phyloP scores from a whole-genome alignment of 2,329 filamentous ascomycete species.

The Niveomyces coronatus region DNA sequence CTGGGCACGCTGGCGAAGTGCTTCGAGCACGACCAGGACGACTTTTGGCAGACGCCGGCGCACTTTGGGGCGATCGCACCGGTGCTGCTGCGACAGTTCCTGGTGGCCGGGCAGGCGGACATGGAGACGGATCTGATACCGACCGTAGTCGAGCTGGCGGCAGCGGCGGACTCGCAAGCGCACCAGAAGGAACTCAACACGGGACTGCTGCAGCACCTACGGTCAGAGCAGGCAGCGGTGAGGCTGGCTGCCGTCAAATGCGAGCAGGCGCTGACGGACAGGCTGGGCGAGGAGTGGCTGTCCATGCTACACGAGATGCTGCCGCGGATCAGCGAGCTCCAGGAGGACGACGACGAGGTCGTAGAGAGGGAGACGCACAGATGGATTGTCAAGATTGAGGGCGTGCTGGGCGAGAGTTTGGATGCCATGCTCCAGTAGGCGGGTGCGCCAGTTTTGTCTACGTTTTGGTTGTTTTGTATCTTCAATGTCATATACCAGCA shows the following conservation, averaged over 20 bases:
- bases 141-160: slow-evolving; percentile 68
- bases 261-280: slow-evolving; percentile 68
- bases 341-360: slow-evolving; percentile 91
- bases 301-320: slow-evolving; percentile 88
- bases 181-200: slow-evolving; percentile 87
- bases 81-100: slow-evolving; percentile 59
- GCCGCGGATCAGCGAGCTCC: slow-evolving; percentile 87
- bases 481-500: neutral
- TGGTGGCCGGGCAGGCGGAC: slow-evolving; percentile 34
- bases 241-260: slow-evolving; percentile 74
- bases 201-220: slow-evolving; percentile 65
- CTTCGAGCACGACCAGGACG: slow-evolving; percentile 85
- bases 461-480: neutral
- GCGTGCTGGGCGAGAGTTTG: slow-evolving; percentile 77
- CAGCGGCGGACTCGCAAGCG: slow-evolving; percentile 71
- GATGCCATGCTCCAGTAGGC: slow-evolving; percentile 79
- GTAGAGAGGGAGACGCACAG: slow-evolving; percentile 82
- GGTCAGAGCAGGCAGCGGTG: slow-evolving; percentile 59
- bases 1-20: slow-evolving; percentile 62
- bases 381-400: slow-evolving; percentile 88
- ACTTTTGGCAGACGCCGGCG: slow-evolving; percentile 88
- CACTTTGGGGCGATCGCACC: slow-evolving; percentile 68
- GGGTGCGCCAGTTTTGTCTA: neutral
- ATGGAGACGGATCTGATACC: slow-evolving; percentile 52
- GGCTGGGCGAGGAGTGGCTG: slow-evolving; percentile 88